Conservation (phyloP, 208 protist genomes). For the Blastocrithidia nonstop region DNA sequence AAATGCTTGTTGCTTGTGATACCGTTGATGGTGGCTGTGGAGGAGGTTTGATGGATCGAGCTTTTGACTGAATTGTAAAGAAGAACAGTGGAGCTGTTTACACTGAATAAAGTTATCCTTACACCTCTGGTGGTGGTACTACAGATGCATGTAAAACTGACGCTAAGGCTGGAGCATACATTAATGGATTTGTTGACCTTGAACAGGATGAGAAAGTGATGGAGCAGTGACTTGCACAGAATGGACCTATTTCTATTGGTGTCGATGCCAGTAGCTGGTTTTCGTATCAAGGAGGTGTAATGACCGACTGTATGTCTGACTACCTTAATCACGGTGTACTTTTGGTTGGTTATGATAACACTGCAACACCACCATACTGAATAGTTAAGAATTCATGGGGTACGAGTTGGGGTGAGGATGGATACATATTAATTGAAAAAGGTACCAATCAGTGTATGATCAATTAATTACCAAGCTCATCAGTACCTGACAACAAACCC, state of each 20-base stretch:
- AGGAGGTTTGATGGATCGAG: conserved; percentile 84
- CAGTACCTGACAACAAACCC: too few species aligned
- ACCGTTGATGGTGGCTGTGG: conserved; percentile 71
- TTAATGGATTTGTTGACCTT: conserved; percentile 53
- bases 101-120: conserved; percentile 79
- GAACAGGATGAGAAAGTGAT: conserved; percentile 61
- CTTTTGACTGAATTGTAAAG: conserved; percentile 65
- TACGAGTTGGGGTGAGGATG: conserved; percentile 72
- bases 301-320: conserved; percentile 41
- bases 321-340: conserved; percentile 84
- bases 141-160: not conserved
- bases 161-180: conserved; percentile 24
- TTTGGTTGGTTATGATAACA: conserved; percentile 72
- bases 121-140: conserved; percentile 42
- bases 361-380: conserved; percentile 43
- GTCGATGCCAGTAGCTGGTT: conserved; percentile 81
- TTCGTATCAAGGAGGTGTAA: conserved; percentile 63
- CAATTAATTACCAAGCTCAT: too few species aligned
- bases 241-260: conserved; percentile 82
- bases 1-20: conserved; percentile 91
- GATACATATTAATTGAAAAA: conserved; percentile 81
- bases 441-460: conserved; percentile 71
- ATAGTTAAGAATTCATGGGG: conserved; percentile 87
- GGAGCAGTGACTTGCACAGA: conserved; percentile 33
- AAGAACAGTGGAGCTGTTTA: conserved; percentile 41